These are phyloP conservation scores for Pestalotiopsis sp. DNA, from an alignment of 2,329 filamentous ascomycete genomes.

Conservation along the genomic window DNA sequence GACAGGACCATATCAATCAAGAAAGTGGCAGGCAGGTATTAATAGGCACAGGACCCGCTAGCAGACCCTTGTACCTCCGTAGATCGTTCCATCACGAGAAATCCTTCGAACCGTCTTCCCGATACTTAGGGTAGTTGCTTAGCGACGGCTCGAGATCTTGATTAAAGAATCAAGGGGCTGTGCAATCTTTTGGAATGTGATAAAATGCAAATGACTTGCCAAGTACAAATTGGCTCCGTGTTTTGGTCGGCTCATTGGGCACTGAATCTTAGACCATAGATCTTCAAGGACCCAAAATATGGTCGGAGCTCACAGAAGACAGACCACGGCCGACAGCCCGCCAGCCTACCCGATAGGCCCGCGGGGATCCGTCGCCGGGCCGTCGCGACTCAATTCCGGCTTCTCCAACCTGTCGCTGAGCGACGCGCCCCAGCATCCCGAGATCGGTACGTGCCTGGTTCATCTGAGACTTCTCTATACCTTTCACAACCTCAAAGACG, in stretches of 20 bases:
- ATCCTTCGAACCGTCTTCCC: neutral
- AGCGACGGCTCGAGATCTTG: neutral
- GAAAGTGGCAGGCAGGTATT: neutral
- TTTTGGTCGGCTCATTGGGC: neutral
- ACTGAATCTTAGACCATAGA: neutral
- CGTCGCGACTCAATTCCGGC: constrained; percentile 1
- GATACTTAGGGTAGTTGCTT: neutral
- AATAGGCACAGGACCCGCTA: neutral
- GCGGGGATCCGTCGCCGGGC: neutral
- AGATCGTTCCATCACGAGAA: neutral
- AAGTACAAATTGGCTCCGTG: neutral
- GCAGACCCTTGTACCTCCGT: neutral
- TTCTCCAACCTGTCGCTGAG: constrained; percentile 4
- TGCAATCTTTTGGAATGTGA: neutral
- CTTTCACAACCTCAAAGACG: constrained; percentile 1
- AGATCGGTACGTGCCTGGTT: neutral
- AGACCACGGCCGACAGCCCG: neutral
- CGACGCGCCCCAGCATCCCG: neutral
- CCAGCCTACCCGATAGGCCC: neutral
- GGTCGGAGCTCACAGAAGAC: neutral
- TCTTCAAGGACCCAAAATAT: neutral
- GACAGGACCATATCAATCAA: neutral
- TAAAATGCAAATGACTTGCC: neutral
- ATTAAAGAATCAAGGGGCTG: neutral
- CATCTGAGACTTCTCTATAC: constrained; percentile 4